A percentile compares a stretch with the other conserved stretches of the same genome.
Conservation (phyloP, 108 stramenopile genomes). For the Fragilariopsis cylindrus region DNA sequence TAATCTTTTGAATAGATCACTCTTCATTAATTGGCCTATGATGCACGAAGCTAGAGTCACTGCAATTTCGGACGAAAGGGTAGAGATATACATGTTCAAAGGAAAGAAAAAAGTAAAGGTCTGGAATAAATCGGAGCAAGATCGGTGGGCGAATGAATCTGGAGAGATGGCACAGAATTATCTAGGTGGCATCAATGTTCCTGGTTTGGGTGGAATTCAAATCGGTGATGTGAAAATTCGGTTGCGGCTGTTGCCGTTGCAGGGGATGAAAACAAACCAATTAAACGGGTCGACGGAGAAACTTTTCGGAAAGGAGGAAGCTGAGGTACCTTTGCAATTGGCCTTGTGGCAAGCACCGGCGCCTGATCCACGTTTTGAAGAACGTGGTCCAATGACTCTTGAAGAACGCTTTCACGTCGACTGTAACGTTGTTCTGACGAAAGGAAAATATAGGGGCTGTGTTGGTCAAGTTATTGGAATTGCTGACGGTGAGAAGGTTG, state of each 20-base stretch:
- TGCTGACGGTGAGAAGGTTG: constrained; percentile 72
- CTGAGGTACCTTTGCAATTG: constrained; percentile 94
- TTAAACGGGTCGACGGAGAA: constrained; percentile 87
- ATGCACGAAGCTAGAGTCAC: constrained; percentile 96
- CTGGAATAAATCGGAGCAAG: constrained; percentile 43
- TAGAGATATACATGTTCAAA: constrained; percentile 65
- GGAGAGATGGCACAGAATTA: constrained; percentile 69
- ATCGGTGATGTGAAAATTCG: constrained; percentile 88
- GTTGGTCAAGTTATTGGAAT: constrained; percentile 67
- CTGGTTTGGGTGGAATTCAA: constrained; percentile 86
- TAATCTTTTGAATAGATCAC: constrained; percentile 75
- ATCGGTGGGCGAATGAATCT: constrained; percentile 73
- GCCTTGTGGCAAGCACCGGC: constrained; percentile 90
- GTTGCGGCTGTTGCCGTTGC: constrained; percentile 85
- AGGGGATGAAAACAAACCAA: constrained; percentile 91
- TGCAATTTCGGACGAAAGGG: constrained; percentile 75
- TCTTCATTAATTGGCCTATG: constrained; percentile 97
- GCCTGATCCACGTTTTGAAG: constrained; percentile 93
- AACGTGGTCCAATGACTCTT: constrained; percentile 79
- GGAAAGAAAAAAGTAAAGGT: constrained; percentile 51
- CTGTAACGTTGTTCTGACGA: constrained; percentile 76
- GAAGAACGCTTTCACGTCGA: constrained; percentile 83
- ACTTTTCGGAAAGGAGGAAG: constrained; percentile 90
- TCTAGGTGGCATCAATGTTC: constrained; percentile 66
- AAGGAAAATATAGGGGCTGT: constrained; percentile 81